These are phyloP conservation scores for Suhomyces coccinellae DNA, from an alignment of 1,139 yeast genomes.

Conservation along the genomic window DNA sequence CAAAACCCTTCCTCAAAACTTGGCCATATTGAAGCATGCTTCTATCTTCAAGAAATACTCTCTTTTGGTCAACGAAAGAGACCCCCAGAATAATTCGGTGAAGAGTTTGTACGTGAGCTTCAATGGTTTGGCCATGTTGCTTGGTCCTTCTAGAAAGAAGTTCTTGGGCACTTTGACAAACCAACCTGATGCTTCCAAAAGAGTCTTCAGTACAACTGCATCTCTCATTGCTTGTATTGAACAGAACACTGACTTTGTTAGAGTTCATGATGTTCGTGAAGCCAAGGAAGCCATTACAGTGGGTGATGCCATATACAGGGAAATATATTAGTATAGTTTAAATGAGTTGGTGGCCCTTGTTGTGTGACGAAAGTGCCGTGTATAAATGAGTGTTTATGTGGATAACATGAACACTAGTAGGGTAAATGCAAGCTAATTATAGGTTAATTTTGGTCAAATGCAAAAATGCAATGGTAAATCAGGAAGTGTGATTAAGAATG, in stretches of 20 bases:
- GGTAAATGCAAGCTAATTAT: too few species aligned
- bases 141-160: slow-evolving; percentile 87
- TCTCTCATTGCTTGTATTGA: slow-evolving; percentile 73
- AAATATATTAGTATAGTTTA: slow-evolving; percentile 1
- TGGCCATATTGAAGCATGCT: slow-evolving; percentile 60
- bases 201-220: slow-evolving; percentile 78
- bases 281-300: slow-evolving; percentile 62
- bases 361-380: too few species aligned
- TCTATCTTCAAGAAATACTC: slow-evolving; percentile 57
- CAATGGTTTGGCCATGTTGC: slow-evolving; percentile 60
- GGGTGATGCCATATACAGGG: slow-evolving; percentile 77
- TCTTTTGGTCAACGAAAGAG: slow-evolving; percentile 22
- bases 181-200: slow-evolving; percentile 49
- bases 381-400: too few species aligned
- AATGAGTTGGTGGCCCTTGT: neutral
- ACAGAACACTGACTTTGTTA: slow-evolving; percentile 73
- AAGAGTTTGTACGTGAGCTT: slow-evolving; percentile 40
- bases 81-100: slow-evolving; percentile 21
- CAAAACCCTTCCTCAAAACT: slow-evolving; percentile 66
- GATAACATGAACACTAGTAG: too few species aligned
- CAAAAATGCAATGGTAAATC: neutral
- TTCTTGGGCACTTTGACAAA: slow-evolving; percentile 76
- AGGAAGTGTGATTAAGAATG: too few species aligned
- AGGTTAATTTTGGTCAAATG: neutral
- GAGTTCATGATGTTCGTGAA: slow-evolving; percentile 84